Evolutionary conservation across 352 stramenopile genomes (phyloP), one percentile per base, ranked within the genome.

Genomic region (Elongisporangium anandrum): DNA sequence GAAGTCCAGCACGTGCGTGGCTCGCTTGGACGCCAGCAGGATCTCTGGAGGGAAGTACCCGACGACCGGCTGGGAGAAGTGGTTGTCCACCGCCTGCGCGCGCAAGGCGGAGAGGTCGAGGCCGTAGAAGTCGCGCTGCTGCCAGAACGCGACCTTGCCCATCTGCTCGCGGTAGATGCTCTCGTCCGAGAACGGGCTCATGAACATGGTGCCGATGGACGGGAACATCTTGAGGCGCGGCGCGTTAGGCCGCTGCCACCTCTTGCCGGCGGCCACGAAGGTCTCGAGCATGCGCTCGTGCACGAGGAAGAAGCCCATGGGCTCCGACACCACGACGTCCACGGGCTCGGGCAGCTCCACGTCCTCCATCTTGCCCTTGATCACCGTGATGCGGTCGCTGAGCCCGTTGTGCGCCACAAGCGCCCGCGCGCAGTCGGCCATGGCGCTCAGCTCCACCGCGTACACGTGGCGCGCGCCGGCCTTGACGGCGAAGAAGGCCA

Each of bases 221-320:
- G 97, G 98, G 70, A 99, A 99, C 96, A 99, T 99, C 60, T 82
- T 82, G 61, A 88, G 85, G 38, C 45, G 50, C 17, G 71, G 65
- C 12, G 57, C 57, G 34, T 77, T 88, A 17, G 79, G 76, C 61
- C 96, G 96, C 20, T 99, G 73, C 81, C 97, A 99, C 68, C 94
- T 96, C 64, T 98, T 90, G 16, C 97, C 79, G 1, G 95, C 97
- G 17, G 82, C 71, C 23, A 99, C 94, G 50, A 99, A 96, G 26
- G 90, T 98, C 79, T 99, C 97, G 38, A 99, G 85, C 98, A 99
- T 99, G 57, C 88, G 96, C 73, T 99, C 98, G 65, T 99, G 89
- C 45, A 99, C 85, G 22, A 99, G 90, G 68, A 99, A 99, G 76
- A 99, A 99, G 21, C 98, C 98, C 97, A 99, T 99, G 80, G 97